phyloP scores from a whole-genome alignment of 768 basidiomycete genomes.

The Coprinopsis strossmayeri region DNA sequence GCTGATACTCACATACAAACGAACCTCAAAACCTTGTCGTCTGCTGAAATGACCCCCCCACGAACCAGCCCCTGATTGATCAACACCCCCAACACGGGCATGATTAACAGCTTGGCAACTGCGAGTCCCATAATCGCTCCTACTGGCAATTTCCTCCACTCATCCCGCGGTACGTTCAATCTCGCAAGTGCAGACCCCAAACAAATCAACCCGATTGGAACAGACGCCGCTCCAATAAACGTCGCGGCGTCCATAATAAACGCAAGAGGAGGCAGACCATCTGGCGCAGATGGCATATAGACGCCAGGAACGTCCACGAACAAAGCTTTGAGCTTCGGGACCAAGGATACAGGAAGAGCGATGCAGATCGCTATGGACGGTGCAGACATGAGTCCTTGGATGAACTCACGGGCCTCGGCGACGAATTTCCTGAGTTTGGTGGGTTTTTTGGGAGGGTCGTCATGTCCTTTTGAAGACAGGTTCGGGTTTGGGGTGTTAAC shows the following conservation, averaged over 20 bases:
- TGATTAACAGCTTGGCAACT: conserved; percentile 45
- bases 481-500: no score
- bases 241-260: conserved; percentile 49
- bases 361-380: conserved; percentile 47
- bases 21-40: conserved; percentile 56
- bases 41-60: conserved; percentile 36
- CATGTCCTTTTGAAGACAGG: not conserved
- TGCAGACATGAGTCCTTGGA: conserved; percentile 37
- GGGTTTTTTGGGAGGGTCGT: no score
- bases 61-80: conserved; percentile 46
- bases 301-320: conserved; percentile 43
- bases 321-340: conserved; percentile 53
- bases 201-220: conserved; percentile 57
- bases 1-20: conserved; percentile 54
- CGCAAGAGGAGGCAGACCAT: conserved; percentile 61
- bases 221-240: conserved; percentile 58
- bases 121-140: conserved; percentile 51
- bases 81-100: conserved; percentile 56
- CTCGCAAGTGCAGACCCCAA: conserved; percentile 60
- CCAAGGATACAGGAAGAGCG: conserved; percentile 49
- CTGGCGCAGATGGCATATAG: conserved; percentile 46
- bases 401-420: conserved; percentile 15
- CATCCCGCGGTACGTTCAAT: conserved; percentile 40
- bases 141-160: conserved; percentile 37
- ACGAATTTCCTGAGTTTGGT: not conserved